These are phyloP conservation scores for Pyrenophora graminea DNA, from an alignment of 2,329 filamentous ascomycete genomes.

Conservation along the genomic window DNA sequence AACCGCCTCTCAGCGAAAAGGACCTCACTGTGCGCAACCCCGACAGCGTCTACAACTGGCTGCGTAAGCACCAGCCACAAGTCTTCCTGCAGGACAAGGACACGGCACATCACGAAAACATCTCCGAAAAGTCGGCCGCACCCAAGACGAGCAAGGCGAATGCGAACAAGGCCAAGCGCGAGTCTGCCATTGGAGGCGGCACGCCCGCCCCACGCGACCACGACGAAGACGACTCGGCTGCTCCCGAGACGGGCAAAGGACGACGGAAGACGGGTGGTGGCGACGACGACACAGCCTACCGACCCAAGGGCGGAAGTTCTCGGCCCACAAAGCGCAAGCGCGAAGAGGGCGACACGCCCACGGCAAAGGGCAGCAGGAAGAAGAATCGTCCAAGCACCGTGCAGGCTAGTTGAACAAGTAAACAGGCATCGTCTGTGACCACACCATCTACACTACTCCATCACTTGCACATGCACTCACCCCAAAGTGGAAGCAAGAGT, in stretches of 20 bases:
- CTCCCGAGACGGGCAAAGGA: conserved; percentile 35
- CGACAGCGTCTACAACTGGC: conserved; percentile 93
- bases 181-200: conserved; percentile 39
- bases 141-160: conserved; percentile 33
- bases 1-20: conserved; percentile 50
- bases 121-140: conserved; percentile 39
- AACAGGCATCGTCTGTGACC: no score
- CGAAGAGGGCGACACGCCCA: conserved; percentile 41
- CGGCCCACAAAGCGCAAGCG: conserved; percentile 51
- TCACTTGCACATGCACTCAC: background rate
- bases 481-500: background rate
- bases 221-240: conserved; percentile 49
- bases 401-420: background rate
- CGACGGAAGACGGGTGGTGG: conserved; percentile 38
- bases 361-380: conserved; percentile 35
- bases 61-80: conserved; percentile 81
- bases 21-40: conserved; percentile 73
- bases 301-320: conserved; percentile 54
- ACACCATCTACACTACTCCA: background rate
- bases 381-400: conserved; percentile 39
- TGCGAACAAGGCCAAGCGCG: conserved; percentile 34
- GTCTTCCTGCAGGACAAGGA: conserved; percentile 79
- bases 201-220: conserved; percentile 44
- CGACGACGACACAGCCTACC: conserved; percentile 52
- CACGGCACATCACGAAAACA: conserved; percentile 44